Evolutionary conservation across 1,284 basidiomycete genomes (phyloP).

Genomic region (Mycena citricolor): DNA sequence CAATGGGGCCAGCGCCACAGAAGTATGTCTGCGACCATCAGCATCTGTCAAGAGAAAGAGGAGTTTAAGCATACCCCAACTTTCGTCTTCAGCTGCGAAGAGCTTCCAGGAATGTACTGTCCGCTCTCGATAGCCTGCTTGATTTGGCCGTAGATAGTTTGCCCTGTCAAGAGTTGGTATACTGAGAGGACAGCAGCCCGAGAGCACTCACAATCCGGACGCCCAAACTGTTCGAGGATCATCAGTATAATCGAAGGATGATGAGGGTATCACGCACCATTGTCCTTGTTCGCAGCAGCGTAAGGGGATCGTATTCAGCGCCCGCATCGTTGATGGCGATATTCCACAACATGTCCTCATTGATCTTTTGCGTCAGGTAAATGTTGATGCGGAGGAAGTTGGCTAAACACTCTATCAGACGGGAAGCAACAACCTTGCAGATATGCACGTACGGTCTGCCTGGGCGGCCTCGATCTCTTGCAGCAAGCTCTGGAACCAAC

Average conservation of each 20-base stretch:
- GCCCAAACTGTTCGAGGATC: too few species aligned
- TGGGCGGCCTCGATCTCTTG: slow-evolving; percentile 84
- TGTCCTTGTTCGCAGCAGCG: slow-evolving; percentile 79
- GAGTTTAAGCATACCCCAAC: slow-evolving; percentile 55
- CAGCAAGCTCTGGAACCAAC: slow-evolving; percentile 88
- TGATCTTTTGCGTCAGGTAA: slow-evolving; percentile 85
- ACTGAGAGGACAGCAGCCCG: too few species aligned
- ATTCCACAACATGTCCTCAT: slow-evolving; percentile 86
- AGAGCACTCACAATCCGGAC: slow-evolving; percentile 90
- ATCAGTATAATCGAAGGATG: too few species aligned
- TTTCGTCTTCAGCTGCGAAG: slow-evolving; percentile 75
- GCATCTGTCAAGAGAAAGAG: slow-evolving; percentile 9
- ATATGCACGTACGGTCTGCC: slow-evolving; percentile 66
- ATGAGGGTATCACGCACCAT: too few species aligned
- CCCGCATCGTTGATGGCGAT: slow-evolving; percentile 86
- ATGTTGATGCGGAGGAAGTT: slow-evolving; percentile 89
- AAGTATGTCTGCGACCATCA: slow-evolving; percentile 70
- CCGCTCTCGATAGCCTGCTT: slow-evolving; percentile 74
- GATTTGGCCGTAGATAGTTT: slow-evolving; percentile 71
- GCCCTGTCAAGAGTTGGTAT: too few species aligned
- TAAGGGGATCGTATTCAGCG: slow-evolving; percentile 80
- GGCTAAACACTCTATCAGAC: slow-evolving; percentile 43
- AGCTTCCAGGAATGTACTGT: slow-evolving; percentile 74
- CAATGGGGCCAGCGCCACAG: slow-evolving; percentile 75
- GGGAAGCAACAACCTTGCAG: background rate